These are phyloP conservation scores for Paraphoma chrysanthemicola DNA, from an alignment of 2,329 filamentous ascomycete species.

Conservation along the genomic window DNA sequence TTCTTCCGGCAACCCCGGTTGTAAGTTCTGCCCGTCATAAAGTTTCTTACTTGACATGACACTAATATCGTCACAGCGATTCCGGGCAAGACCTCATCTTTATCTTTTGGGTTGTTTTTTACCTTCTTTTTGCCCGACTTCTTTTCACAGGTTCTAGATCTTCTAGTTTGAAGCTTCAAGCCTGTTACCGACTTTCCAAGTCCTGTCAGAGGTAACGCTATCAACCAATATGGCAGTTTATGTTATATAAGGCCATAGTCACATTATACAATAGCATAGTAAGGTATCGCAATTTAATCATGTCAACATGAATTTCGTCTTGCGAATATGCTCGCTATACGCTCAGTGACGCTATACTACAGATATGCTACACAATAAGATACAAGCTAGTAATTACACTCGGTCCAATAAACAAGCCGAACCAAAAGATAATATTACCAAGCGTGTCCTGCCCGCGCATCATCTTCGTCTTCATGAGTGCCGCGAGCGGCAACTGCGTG, in stretches of 20 bases:
- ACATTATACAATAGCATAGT: too few relatives aligned
- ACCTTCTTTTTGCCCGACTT: neutral
- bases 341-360: neutral
- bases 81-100: conserved; percentile 21
- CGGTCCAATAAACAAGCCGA: conserved; percentile 78
- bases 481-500: conserved; percentile 74
- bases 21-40: neutral
- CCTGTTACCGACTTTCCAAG: neutral
- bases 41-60: too few relatives aligned
- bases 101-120: neutral
- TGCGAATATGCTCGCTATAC: neutral
- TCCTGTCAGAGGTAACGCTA: neutral
- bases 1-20: conserved; percentile 17
- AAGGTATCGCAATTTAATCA: neutral
- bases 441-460: conserved; percentile 68
- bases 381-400: conserved; percentile 66
- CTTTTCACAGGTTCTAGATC: too few relatives aligned
- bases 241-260: too few relatives aligned
- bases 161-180: too few relatives aligned
- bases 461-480: conserved; percentile 70
- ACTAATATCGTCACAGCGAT: conserved; percentile 8
- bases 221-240: too few relatives aligned
- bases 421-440: conserved; percentile 79
- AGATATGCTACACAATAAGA: conserved; percentile 50
- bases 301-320: too few relatives aligned